Conservation (phyloP, 306 rosid genomes). For the Ceratonia siliqua region DNA sequence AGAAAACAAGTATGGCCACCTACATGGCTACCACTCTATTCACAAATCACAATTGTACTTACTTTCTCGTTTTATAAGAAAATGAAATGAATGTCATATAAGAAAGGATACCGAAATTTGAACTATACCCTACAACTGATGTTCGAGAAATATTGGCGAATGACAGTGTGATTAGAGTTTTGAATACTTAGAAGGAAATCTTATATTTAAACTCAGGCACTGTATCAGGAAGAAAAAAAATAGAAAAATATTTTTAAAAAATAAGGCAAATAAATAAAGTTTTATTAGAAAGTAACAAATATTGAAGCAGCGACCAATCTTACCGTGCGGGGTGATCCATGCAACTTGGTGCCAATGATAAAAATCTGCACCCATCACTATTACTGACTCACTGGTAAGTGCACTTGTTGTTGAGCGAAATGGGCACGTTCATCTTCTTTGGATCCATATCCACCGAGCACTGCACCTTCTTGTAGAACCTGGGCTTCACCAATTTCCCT, state of each 20-base stretch:
- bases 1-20: no score
- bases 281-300: not conserved
- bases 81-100: no score
- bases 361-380: not conserved
- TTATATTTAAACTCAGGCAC: no score
- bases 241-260: not conserved
- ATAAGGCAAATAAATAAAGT: not conserved
- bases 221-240: not conserved
- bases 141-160: no score
- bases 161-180: no score
- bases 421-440: conserved; percentile 60
- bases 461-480: conserved; percentile 62
- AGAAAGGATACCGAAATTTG: no score
- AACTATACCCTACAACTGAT: no score
- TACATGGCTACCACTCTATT: no score
- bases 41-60: no score
- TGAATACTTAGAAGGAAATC: no score
- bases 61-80: no score
- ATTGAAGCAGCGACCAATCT: conserved; percentile 32
- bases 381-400: conserved; percentile 35
- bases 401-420: conserved; percentile 61
- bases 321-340: not conserved
- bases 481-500: conserved; percentile 80
- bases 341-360: not conserved
- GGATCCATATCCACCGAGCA: conserved; percentile 72